phyloP scores from a whole-genome alignment of 2,329 filamentous ascomycete genomes.

The Xylariaceae sp. region DNA sequence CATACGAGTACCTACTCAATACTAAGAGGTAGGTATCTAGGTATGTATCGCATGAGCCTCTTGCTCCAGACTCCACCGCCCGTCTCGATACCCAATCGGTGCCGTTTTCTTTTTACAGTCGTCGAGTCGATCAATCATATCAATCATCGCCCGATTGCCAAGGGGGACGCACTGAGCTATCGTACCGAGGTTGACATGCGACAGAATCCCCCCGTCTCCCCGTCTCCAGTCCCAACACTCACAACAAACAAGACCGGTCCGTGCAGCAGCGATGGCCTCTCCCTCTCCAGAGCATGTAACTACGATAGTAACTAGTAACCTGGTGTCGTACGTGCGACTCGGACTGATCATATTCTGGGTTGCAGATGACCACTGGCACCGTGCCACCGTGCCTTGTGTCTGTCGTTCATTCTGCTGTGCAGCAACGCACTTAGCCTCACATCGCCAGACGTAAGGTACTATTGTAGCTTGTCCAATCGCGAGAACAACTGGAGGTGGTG shows the following conservation, averaged over 20 bases:
- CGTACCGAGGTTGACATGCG: background rate
- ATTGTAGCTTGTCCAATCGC: background rate
- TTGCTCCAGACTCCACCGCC: background rate
- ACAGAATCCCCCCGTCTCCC: background rate
- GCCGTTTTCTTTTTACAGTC: background rate
- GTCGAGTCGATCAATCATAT: background rate
- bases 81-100: background rate
- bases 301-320: background rate
- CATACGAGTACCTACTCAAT: too few relatives aligned
- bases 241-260: background rate
- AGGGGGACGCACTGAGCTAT: background rate
- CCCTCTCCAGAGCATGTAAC: background rate
- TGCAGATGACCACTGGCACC: background rate
- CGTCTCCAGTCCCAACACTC: background rate
- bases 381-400: background rate
- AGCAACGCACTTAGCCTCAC: background rate
- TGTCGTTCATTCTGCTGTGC: background rate
- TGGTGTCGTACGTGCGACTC: background rate
- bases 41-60: background rate
- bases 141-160: background rate
- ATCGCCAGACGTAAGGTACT: background rate
- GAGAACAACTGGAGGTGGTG: background rate
- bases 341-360: background rate
- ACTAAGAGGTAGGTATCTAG: too few relatives aligned
- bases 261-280: background rate